Base-by-base conservation (phyloP, 116 monocot species). In the Cymodocea nodosa region DNA sequence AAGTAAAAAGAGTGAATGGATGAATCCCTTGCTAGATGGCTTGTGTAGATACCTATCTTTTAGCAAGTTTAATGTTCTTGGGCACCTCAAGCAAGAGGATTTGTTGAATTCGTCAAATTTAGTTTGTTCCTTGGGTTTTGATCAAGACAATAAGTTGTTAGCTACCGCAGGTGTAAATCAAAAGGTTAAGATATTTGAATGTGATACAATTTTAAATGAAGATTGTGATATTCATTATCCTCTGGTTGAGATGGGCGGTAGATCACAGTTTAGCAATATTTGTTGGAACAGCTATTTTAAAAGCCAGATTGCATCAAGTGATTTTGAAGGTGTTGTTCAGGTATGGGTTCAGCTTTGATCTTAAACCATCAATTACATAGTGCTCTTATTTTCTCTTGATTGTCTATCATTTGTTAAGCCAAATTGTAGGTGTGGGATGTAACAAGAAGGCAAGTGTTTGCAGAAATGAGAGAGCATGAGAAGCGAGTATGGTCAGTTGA, bases 121-220 rank as follows among this genome's bases (percentile, higher is more conserved):
- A 63, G 83, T 95, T 67, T 95, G 87, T 71, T 95, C 95, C 23
- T 73, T 95, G 67, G 81, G 85, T 70, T 95, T 95, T 79, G 90
- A 95, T 70, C 82, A 85, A 24, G 95, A 95, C 79, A 90, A 90
- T 66, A 87, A 95, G 19, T 90, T 87, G 59, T 87, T 95, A 77
- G 95, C 95, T 59, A 36, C 90, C 69, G 95, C 95, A 61, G 95
- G 95, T 5, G 80, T 87, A 56, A 84, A 90, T 72, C 90, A 78
- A 68, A 95, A 90, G 69, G 90, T 95, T 57, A 95, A 95, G 70
- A 87, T 95, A 13, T 95, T 87, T 75, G 95, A 95, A 50, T 95
- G 85, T 66, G 68, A 68, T 60, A 64, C 90, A 35, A 81, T 95
- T 62, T 78, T 90, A 65, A 87, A 82, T 73, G 81, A 87, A 4